Evolutionary conservation across 176 grass and related monocot genomes (phyloP).

Genomic region (Bonia amplexicaulis): DNA sequence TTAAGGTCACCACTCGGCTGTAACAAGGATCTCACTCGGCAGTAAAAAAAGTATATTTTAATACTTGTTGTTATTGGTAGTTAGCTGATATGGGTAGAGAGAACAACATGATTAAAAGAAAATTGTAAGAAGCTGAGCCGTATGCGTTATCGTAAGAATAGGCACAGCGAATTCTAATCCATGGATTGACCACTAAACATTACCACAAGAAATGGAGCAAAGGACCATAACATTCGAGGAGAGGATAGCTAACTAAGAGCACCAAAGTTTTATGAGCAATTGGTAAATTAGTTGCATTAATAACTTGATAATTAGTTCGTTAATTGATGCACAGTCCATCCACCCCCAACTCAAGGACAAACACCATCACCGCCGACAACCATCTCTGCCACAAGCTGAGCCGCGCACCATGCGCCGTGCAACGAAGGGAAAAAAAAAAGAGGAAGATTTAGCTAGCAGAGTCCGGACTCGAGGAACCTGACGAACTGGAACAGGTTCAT

Average conservation of each 20-base stretch:
- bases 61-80: too few relatives aligned
- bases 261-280: not conserved
- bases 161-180: not conserved
- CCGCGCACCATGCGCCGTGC: not conserved
- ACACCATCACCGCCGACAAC: not conserved
- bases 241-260: not conserved
- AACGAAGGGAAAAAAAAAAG: not conserved
- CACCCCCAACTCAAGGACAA: not conserved
- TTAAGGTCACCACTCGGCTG: too few relatives aligned
- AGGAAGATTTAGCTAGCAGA: not conserved
- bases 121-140: too few relatives aligned
- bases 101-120: too few relatives aligned
- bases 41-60: too few relatives aligned
- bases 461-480: conserved; percentile 38
- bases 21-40: too few relatives aligned
- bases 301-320: conserved; percentile 4
- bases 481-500: conserved; percentile 64
- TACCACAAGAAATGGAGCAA: not conserved
- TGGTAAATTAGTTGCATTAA: not conserved
- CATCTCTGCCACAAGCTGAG: not conserved
- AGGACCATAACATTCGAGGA: not conserved
- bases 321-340: conserved; percentile 3
- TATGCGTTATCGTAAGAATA: not conserved
- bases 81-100: too few relatives aligned
- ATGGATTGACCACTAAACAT: not conserved